These are phyloP conservation scores for Sphagnum fallax DNA, from an alignment of 228 moss, liverwort and hornwort genomes.

Conservation along the genomic window DNA sequence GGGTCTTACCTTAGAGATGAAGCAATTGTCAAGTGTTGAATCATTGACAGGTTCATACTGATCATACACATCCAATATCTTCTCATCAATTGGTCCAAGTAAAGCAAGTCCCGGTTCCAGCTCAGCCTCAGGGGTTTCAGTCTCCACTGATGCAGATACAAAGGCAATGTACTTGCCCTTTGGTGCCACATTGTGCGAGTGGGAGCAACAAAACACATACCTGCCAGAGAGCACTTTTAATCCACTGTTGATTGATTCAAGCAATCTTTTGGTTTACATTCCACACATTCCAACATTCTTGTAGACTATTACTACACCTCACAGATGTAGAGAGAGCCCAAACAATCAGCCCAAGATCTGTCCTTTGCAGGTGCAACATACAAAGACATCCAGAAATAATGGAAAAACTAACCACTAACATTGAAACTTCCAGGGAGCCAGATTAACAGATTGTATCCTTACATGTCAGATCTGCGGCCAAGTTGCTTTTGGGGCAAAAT, in stretches of 20 bases:
- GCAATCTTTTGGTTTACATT: no score
- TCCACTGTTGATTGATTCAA: background rate
- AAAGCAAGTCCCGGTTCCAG: conserved; percentile 77
- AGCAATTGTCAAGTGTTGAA: conserved; percentile 71
- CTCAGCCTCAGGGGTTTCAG: conserved; percentile 77
- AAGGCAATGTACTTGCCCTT: conserved; percentile 97
- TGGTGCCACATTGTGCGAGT: conserved; percentile 88
- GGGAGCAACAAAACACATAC: conserved; percentile 93
- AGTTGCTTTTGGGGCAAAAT: conserved; percentile 96
- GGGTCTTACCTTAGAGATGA: conserved; percentile 69
- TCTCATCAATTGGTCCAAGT: conserved; percentile 77
- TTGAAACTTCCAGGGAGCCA: no score
- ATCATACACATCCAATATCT: conserved; percentile 82
- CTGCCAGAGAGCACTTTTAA: conserved; percentile 21
- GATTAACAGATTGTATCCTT: background rate
- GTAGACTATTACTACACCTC: no score
- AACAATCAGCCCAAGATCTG: no score
- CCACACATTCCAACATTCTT: no score
- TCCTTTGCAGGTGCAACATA: no score
- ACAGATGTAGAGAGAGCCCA: no score
- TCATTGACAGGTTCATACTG: conserved; percentile 92
- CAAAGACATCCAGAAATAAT: no score
- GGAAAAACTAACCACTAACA: no score
- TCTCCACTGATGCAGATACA: conserved; percentile 89
- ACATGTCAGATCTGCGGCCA: conserved; percentile 89